phyloP scores from a whole-genome alignment of 352 stramenopile species.

The Globisporangium iwayamae region DNA sequence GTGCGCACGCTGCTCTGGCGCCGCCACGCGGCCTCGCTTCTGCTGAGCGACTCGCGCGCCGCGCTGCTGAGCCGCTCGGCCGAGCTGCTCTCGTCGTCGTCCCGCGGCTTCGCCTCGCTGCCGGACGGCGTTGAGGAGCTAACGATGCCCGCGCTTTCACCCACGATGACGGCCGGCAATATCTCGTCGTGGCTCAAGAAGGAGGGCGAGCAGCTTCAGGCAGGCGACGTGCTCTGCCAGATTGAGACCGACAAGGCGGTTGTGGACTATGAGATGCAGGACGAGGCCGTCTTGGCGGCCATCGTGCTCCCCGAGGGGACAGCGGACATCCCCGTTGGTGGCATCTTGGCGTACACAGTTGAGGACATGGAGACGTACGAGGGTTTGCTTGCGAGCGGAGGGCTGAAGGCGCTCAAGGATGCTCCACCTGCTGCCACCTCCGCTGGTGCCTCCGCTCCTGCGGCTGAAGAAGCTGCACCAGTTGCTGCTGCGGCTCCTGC shows the following conservation, averaged over 20 bases:
- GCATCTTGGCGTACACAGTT: constrained; percentile 93
- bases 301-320: constrained; percentile 89
- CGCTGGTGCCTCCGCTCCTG: constrained; percentile 9
- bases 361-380: constrained; percentile 86
- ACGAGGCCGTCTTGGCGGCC: constrained; percentile 95
- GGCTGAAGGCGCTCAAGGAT: constrained; percentile 40
- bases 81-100: constrained; percentile 10
- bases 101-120: constrained; percentile 48
- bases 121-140: constrained; percentile 72
- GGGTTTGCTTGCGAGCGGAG: constrained; percentile 53
- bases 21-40: constrained; percentile 8
- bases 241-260: constrained; percentile 99
- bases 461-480: constrained; percentile 11
- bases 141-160: constrained; percentile 94
- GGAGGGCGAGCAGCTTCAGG: constrained; percentile 87
- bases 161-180: constrained; percentile 95
- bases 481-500: constrained; percentile 8
- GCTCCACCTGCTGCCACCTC: constrained; percentile 17
- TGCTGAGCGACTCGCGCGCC: constrained; percentile 13
- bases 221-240: constrained; percentile 93
- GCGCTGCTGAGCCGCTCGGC: constrained; percentile 16
- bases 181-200: constrained; percentile 93
- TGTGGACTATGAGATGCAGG: constrained; percentile 98
- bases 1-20: constrained; percentile 18
- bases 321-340: constrained; percentile 89